Conservation (phyloP, 2,329 filamentous ascomycete genomes). For the Amauroascus niger region DNA sequence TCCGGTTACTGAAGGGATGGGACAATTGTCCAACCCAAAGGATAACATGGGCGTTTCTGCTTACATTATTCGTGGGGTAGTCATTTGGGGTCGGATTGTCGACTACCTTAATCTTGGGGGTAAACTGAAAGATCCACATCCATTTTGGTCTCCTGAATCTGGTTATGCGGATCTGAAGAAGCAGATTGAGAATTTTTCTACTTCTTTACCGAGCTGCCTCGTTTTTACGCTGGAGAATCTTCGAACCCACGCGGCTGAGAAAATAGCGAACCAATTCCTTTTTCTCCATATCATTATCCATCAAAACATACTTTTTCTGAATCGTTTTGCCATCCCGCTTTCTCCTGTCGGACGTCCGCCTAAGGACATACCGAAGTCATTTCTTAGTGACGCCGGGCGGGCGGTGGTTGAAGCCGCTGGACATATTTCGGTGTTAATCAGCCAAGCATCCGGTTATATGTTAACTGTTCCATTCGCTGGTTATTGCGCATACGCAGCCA, state of each 20-base stretch:
- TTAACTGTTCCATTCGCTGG: slow-evolving; percentile 87
- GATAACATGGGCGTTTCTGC: slow-evolving; percentile 92
- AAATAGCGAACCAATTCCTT: slow-evolving; percentile 80
- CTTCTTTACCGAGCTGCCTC: slow-evolving; percentile 60
- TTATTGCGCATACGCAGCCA: slow-evolving; percentile 87
- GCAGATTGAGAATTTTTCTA: slow-evolving; percentile 60
- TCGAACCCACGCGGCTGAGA: slow-evolving; percentile 71
- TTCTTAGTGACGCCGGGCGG: slow-evolving; percentile 63
- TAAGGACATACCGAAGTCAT: slow-evolving; percentile 64
- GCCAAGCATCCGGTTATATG: slow-evolving; percentile 67
- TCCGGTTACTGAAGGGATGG: slow-evolving; percentile 52
- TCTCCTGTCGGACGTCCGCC: slow-evolving; percentile 55
- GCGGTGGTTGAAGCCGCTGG: slow-evolving; percentile 76
- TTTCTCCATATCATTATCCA: slow-evolving; percentile 85
- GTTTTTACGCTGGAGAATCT: slow-evolving; percentile 73
- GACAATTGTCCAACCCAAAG: slow-evolving; percentile 54
- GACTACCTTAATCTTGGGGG: slow-evolving; percentile 85
- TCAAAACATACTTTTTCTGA: slow-evolving; percentile 82
- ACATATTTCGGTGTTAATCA: slow-evolving; percentile 72
- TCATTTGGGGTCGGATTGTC: slow-evolving; percentile 82
- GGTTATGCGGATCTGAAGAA: slow-evolving; percentile 60
- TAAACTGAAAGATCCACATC: slow-evolving; percentile 63
- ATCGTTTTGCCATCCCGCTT: slow-evolving; percentile 69
- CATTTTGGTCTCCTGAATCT: slow-evolving; percentile 77
- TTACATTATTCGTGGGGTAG: slow-evolving; percentile 75